These are phyloP conservation scores for Paratinospora sagittata DNA, from an alignment of 164 flowering plant genomes.

Conservation along the genomic window DNA sequence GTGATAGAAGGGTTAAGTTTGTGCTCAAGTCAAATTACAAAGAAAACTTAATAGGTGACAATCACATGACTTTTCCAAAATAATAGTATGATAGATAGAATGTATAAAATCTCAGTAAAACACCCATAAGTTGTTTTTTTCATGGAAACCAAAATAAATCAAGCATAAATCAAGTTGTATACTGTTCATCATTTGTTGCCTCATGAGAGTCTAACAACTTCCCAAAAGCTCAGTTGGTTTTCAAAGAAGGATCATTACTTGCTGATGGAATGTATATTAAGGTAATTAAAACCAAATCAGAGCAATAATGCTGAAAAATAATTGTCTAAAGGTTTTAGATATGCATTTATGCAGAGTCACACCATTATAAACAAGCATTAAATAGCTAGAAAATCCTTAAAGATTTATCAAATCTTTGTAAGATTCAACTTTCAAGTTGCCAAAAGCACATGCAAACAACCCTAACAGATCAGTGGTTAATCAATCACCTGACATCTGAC, in stretches of 20 bases:
- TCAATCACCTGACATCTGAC: not conserved
- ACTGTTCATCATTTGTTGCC: too few relatives aligned
- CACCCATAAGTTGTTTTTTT: too few relatives aligned
- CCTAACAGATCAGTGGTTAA: not conserved
- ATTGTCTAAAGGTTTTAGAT: not conserved
- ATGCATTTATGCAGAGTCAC: not conserved
- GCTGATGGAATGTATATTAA: not conserved
- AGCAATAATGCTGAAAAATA: not conserved
- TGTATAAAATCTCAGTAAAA: too few relatives aligned
- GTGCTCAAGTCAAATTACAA: too few relatives aligned
- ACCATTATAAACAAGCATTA: not conserved
- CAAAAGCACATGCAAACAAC: not conserved
- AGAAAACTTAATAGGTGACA: too few relatives aligned
- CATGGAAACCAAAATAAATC: too few relatives aligned
- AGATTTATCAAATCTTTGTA: not conserved
- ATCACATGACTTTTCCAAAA: too few relatives aligned
- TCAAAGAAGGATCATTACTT: not conserved
- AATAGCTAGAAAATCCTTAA: too few relatives aligned
- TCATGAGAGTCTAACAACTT: not conserved
- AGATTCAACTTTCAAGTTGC: not conserved
- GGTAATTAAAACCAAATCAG: not conserved
- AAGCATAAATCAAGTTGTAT: too few relatives aligned
- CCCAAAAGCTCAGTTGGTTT: not conserved
- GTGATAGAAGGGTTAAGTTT: too few relatives aligned
- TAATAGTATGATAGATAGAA: too few relatives aligned